phyloP scores from a whole-genome alignment of 1,284 basidiomycete genomes.

The Takashimella koratensis region DNA sequence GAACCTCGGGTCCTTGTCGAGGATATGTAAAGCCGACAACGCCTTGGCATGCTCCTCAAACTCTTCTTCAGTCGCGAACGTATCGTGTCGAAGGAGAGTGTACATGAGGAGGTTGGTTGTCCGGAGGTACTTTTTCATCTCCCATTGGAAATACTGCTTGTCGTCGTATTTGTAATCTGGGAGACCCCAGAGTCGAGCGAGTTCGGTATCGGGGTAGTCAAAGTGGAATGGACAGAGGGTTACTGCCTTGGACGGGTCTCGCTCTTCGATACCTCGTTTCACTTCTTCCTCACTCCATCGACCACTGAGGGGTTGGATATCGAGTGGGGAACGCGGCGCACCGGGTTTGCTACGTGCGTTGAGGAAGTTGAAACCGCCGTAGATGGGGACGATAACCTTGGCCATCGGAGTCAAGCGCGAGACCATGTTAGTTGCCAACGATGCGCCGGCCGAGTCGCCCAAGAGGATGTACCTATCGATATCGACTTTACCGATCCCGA shows the following conservation, averaged over 20 bases:
- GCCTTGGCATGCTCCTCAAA: slow-evolving; percentile 5
- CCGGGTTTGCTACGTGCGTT: not conserved
- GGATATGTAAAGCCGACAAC: slow-evolving; percentile 5
- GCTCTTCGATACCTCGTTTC: slow-evolving; percentile 9
- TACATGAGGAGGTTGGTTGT: slow-evolving; percentile 1
- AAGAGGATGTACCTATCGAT: slow-evolving; percentile 24
- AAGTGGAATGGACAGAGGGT: slow-evolving; percentile 2
- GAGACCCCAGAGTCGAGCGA: slow-evolving; percentile 12
- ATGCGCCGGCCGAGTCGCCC: slow-evolving; percentile 34
- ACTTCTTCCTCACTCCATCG: slow-evolving; percentile 18
- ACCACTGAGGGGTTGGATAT: not conserved
- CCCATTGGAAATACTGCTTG: slow-evolving; percentile 2
- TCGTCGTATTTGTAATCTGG: slow-evolving; percentile 9
- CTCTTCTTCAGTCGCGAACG: slow-evolving; percentile 9
- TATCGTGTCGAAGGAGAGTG: not conserved
- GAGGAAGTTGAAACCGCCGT: slow-evolving; percentile 1
- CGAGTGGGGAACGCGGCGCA: not conserved
- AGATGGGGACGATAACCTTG: slow-evolving; percentile 1
- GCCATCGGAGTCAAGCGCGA: slow-evolving; percentile 10
- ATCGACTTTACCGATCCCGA: slow-evolving; percentile 10
- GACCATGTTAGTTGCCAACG: slow-evolving; percentile 14
- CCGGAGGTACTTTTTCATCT: slow-evolving; percentile 9
- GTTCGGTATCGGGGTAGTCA: slow-evolving; percentile 12
- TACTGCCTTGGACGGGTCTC: slow-evolving; percentile 7
- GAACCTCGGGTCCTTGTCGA: slow-evolving; percentile 10